phyloP scores from a whole-genome alignment of 2,329 filamentous ascomycete genomes.

The Colletotrichum destructivum region DNA sequence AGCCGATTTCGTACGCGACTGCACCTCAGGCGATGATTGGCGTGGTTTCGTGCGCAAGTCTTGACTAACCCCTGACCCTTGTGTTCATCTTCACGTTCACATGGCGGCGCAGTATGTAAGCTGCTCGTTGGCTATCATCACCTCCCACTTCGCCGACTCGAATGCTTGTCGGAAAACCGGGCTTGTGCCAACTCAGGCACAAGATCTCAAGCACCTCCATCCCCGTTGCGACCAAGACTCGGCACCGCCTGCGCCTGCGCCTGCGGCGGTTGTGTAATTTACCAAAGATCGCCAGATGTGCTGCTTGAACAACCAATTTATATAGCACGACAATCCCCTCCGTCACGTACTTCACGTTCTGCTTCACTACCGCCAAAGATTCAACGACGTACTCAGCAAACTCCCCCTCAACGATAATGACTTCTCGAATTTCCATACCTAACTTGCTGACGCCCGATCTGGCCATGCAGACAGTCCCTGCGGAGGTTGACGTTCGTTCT shows the following conservation, averaged over 20 bases:
- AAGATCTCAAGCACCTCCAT: conserved; percentile 1
- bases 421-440: conserved; percentile 10
- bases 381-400: conserved; percentile 7
- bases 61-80: background rate
- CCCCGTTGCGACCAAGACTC: background rate
- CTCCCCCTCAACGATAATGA: conserved; percentile 3
- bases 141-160: background rate
- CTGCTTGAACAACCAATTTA: conserved; percentile 1
- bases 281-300: background rate
- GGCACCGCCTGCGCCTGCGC: background rate
- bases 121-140: background rate
- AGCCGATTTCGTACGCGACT: background rate
- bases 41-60: background rate
- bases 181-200: background rate
- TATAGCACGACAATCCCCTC: conserved; percentile 10
- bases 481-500: background rate
- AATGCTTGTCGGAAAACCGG: background rate
- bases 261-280: background rate
- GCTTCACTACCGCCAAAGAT: background rate
- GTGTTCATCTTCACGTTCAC: background rate
- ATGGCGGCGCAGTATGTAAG: background rate
- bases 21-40: background rate
- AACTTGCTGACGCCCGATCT: background rate
- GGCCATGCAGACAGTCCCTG: background rate
- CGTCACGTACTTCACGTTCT: conserved; percentile 13